Evolutionary conservation across 1,284 basidiomycete genomes (phyloP).

Genomic region (Volvariella surrecta): DNA sequence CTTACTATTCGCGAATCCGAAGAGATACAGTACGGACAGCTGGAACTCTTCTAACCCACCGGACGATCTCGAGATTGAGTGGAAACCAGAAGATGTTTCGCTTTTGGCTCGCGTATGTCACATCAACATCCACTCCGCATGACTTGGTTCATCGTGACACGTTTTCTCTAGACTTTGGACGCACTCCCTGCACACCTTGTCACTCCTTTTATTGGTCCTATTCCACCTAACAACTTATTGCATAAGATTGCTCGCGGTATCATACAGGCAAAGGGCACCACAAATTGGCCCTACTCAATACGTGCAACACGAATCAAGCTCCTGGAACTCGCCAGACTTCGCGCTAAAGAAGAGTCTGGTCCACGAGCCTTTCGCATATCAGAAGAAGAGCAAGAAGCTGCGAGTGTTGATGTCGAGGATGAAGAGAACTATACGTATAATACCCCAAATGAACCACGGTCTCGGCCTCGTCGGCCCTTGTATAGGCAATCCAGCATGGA

Average conservation of each 20-base stretch:
- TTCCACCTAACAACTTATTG: slow-evolving; percentile 74
- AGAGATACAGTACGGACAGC: slow-evolving; percentile 66
- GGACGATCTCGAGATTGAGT: slow-evolving; percentile 59
- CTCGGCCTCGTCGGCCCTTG: slow-evolving; percentile 40
- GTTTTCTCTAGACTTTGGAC: slow-evolving; percentile 56
- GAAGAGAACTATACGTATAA: slow-evolving; percentile 11
- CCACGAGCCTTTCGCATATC: slow-evolving; percentile 6
- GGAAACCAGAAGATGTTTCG: slow-evolving; percentile 63
- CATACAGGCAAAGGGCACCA: slow-evolving; percentile 56
- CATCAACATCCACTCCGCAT: slow-evolving; percentile 4
- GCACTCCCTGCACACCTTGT: slow-evolving; percentile 72
- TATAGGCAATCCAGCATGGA: slow-evolving; percentile 82
- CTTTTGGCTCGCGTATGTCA: slow-evolving; percentile 55
- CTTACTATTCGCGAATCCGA: slow-evolving; percentile 38
- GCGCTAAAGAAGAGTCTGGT: slow-evolving; percentile 46
- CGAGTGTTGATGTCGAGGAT: slow-evolving; percentile 23
- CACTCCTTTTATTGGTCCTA: slow-evolving; percentile 72
- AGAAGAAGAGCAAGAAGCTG: slow-evolving; percentile 17
- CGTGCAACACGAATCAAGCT: slow-evolving; percentile 74
- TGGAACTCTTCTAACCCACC: slow-evolving; percentile 74
- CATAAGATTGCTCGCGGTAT: slow-evolving; percentile 76
- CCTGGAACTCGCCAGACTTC: slow-evolving; percentile 58
- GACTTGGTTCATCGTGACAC: slow-evolving; percentile 8
- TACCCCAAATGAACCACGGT: slow-evolving; percentile 8
- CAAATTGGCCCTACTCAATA: slow-evolving; percentile 73